Base-by-base conservation (phyloP, 495 filamentous ascomycete species). In the Aspergillus leporis region DNA sequence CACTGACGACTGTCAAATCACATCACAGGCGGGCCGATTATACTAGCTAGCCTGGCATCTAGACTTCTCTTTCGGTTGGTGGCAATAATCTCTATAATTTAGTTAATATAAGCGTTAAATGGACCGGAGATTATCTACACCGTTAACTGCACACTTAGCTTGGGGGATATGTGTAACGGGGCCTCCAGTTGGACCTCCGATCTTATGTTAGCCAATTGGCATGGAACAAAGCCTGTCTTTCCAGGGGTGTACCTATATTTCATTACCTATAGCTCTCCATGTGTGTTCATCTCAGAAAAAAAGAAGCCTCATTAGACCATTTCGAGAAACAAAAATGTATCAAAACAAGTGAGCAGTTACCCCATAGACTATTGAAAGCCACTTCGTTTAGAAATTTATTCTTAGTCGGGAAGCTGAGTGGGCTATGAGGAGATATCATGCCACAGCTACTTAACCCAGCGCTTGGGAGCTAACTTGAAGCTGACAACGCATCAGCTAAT, bases 331-430 rank as follows among this genome's bases (percentile, higher is more conserved):
- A 19, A 47, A 47, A 47, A n/a, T 7, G n/a, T 5, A 45, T 45
- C 5, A 3, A 3, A 45, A 36, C 25, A 28, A 28, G 3, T 36
- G 3, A 14, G 2, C 10, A 36, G 13, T 8, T 45, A 45, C 41
- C 9, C 41, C 41, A 19, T n/a, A 45, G 41, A 45, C 41, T 45
- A 45, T 45, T 45, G 41, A 45, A 40, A 40, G 36, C 36, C 41
- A 6, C 41, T 21, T 45, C 16, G 41, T 3, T 12, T 4, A 18
- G 5, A 9, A 6, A 21, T 2, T 45, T n/a, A 19, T 19, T 45
- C 3, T 45, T 45, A 45, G 34, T 10, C 34, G 8, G 25, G 34
- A 36, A 5, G 34, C 34, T 8, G 34, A 36, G 34, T 14, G 13
- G 34, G 34, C 34, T 10, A 36, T 8, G 3, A 14, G 2, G 5